Conservation (phyloP, 2,329 filamentous ascomycete species). For the Pseudofabraea citricarpa region DNA sequence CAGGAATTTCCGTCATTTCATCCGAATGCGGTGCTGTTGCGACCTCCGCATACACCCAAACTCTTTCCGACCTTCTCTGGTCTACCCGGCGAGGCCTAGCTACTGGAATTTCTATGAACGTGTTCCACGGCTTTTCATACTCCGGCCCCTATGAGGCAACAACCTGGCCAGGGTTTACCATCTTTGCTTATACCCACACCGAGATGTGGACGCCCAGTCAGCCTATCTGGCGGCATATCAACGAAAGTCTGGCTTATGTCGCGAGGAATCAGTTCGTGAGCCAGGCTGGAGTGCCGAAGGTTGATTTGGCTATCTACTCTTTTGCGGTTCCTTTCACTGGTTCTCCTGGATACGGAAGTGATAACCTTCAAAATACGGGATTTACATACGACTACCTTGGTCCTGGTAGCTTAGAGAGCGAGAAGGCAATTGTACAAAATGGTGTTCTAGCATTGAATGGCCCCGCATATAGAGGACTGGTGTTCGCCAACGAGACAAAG, state of each 20-base stretch:
- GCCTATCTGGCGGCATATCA: constrained; percentile 34
- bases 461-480: constrained; percentile 36
- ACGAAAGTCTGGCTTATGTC: constrained; percentile 31
- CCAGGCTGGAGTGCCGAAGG: constrained; percentile 33
- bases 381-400: constrained; percentile 33
- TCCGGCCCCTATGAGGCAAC: constrained; percentile 37
- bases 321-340: constrained; percentile 8
- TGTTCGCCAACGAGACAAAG: constrained; percentile 30
- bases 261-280: constrained; percentile 32
- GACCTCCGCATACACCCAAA: constrained; percentile 18
- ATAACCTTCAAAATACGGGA: too few species aligned
- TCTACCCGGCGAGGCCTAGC: constrained; percentile 32
- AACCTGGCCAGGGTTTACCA: constrained; percentile 42
- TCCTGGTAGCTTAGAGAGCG: constrained; percentile 36
- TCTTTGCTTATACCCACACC: constrained; percentile 36
- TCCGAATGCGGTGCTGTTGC: constrained; percentile 29
- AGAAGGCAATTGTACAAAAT: constrained; percentile 30
- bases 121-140: constrained; percentile 39
- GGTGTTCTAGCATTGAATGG: constrained; percentile 31
- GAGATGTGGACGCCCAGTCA: constrained; percentile 33
- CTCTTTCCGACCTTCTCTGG: constrained; percentile 25
- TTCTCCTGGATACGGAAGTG: too few species aligned
- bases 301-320: constrained; percentile 35
- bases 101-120: constrained; percentile 36
- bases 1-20: constrained; percentile 32